Conservation (phyloP, 2,329 filamentous ascomycete genomes). For the Diaporthe citrichinensis region DNA sequence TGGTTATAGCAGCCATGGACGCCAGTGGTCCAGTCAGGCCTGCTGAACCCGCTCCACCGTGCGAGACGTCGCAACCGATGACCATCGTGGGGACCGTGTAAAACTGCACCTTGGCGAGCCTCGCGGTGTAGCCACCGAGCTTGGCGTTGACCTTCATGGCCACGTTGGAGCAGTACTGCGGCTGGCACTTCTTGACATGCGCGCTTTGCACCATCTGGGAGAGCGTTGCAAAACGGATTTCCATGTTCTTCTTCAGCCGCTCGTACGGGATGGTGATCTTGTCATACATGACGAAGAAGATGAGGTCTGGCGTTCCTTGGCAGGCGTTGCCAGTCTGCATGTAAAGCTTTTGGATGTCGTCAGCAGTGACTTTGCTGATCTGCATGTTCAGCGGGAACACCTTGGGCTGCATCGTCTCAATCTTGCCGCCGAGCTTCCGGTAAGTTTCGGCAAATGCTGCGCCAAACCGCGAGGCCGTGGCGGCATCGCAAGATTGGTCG, state of each 20-base stretch:
- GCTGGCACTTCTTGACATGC: slow-evolving; percentile 78
- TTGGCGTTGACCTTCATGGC: slow-evolving; percentile 98
- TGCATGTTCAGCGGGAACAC: slow-evolving; percentile 49
- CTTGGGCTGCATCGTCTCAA: slow-evolving; percentile 51
- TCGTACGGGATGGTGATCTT: slow-evolving; percentile 82
- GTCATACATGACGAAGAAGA: slow-evolving; percentile 83
- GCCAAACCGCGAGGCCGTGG: slow-evolving; percentile 72
- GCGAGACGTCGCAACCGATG: slow-evolving; percentile 92
- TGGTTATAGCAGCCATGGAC: slow-evolving; percentile 90
- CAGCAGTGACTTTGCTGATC: slow-evolving; percentile 57
- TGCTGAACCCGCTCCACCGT: slow-evolving; percentile 77
- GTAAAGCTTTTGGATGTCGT: slow-evolving; percentile 70
- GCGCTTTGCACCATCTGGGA: slow-evolving; percentile 84
- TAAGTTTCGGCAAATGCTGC: slow-evolving; percentile 61
- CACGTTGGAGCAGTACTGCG: slow-evolving; percentile 94
- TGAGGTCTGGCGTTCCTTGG: slow-evolving; percentile 76
- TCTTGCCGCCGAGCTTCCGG: slow-evolving; percentile 64
- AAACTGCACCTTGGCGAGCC: slow-evolving; percentile 55
- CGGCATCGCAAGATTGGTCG: slow-evolving; percentile 65
- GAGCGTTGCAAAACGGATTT: slow-evolving; percentile 86
- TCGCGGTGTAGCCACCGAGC: slow-evolving; percentile 84
- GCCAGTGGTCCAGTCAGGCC: slow-evolving; percentile 55
- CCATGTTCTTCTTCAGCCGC: slow-evolving; percentile 89
- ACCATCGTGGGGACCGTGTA: slow-evolving; percentile 78
- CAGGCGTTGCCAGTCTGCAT: slow-evolving; percentile 66